These are phyloP conservation scores for Pochonia chlamydosporia DNA, from an alignment of 2,329 filamentous ascomycete genomes.

Conservation along the genomic window DNA sequence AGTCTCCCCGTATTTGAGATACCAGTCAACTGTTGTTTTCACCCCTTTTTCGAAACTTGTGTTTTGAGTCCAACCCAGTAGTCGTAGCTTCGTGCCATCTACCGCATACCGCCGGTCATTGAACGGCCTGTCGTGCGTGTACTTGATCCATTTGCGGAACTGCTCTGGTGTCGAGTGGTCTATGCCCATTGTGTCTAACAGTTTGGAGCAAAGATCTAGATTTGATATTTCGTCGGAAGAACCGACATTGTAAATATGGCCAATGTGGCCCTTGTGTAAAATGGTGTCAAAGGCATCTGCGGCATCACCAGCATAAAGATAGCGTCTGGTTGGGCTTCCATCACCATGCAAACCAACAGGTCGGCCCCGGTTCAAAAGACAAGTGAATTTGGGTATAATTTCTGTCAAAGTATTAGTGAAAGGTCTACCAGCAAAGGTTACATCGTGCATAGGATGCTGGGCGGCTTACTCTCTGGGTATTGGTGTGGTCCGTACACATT, in stretches of 20 bases:
- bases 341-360: slow-evolving; percentile 72
- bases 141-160: slow-evolving; percentile 61
- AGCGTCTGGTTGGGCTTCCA: slow-evolving; percentile 67
- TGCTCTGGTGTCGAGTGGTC: slow-evolving; percentile 43
- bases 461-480: slow-evolving; percentile 68
- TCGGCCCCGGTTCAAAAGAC: slow-evolving; percentile 59
- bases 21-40: slow-evolving; percentile 63
- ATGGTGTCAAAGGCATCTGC: slow-evolving; percentile 81
- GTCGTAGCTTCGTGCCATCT: slow-evolving; percentile 60
- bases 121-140: slow-evolving; percentile 73
- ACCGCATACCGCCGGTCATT: slow-evolving; percentile 71
- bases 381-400: slow-evolving; percentile 78
- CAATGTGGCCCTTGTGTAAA: slow-evolving; percentile 67
- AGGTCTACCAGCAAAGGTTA: neutral
- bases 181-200: slow-evolving; percentile 59
- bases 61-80: slow-evolving; percentile 65
- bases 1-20: slow-evolving; percentile 55
- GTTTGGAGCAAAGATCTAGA: slow-evolving; percentile 57
- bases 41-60: slow-evolving; percentile 60
- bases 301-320: slow-evolving; percentile 73
- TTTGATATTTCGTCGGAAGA: slow-evolving; percentile 76
- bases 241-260: slow-evolving; percentile 77
- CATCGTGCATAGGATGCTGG: neutral
- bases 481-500: slow-evolving; percentile 84
- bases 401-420: slow-evolving; percentile 40